These are phyloP conservation scores for Pistacia atlantica DNA, from an alignment of 345 rosid species.

Conservation along the genomic window DNA sequence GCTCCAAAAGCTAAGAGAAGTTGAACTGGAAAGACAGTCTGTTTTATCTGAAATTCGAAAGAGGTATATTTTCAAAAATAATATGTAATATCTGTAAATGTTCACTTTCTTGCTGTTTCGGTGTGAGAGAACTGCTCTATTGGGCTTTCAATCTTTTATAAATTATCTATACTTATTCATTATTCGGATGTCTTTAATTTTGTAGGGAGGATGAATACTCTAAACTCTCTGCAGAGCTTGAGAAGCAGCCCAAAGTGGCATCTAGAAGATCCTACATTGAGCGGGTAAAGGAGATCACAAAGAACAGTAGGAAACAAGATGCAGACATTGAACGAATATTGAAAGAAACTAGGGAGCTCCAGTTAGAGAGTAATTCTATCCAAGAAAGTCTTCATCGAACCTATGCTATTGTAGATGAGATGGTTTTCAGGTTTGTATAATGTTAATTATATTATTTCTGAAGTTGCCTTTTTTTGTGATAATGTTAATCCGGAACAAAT, in stretches of 20 bases:
- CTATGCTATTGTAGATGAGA: slow-evolving; percentile 76
- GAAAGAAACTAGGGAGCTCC: slow-evolving; percentile 80
- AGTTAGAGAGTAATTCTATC: slow-evolving; percentile 80
- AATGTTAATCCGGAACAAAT: background rate
- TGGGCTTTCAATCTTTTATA: background rate
- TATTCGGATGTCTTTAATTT: slow-evolving; percentile 2
- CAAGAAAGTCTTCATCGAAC: slow-evolving; percentile 87
- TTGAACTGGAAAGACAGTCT: slow-evolving; percentile 49
- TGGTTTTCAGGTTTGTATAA: slow-evolving; percentile 62
- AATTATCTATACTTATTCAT: slow-evolving; percentile 4
- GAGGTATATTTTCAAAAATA: slow-evolving; percentile 40
- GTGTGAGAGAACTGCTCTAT: background rate
- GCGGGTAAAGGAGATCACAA: slow-evolving; percentile 75
- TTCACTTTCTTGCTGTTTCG: background rate
- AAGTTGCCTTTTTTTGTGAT: background rate
- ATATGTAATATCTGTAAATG: background rate
- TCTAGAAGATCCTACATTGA: slow-evolving; percentile 65
- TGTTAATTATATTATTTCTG: background rate
- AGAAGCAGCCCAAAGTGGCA: slow-evolving; percentile 53
- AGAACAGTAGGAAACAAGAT: slow-evolving; percentile 81
- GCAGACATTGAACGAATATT: slow-evolving; percentile 72
- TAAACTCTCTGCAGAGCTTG: slow-evolving; percentile 46
- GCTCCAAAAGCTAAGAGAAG: slow-evolving; percentile 56
- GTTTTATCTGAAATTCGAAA: slow-evolving; percentile 55
- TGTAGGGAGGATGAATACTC: slow-evolving; percentile 62